These are phyloP conservation scores for Fusarium sp. DNA, from an alignment of 2,329 filamentous ascomycete species.

Conservation along the genomic window DNA sequence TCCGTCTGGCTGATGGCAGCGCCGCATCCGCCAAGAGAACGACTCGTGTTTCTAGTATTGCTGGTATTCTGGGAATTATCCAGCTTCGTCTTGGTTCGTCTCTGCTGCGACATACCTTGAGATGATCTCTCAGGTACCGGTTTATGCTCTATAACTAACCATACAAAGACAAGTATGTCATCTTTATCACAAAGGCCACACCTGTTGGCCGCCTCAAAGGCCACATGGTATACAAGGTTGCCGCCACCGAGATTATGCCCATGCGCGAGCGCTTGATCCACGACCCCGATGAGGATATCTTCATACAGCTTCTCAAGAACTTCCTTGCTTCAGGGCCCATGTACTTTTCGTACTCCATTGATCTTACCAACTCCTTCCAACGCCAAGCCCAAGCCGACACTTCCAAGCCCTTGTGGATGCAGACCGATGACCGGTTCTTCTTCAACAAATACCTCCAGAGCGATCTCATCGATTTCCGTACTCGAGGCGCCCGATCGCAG, in stretches of 20 bases:
- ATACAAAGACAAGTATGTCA: conserved; percentile 85
- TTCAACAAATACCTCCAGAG: conserved; percentile 96
- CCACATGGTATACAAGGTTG: conserved; percentile 94
- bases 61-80: conserved; percentile 93
- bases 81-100: conserved; percentile 86
- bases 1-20: conserved; percentile 84
- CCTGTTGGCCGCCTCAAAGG: conserved; percentile 92
- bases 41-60: conserved; percentile 85
- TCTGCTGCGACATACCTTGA: conserved; percentile 25
- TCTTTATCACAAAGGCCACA: conserved; percentile 94
- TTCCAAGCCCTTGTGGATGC: conserved; percentile 83
- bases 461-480: conserved; percentile 90
- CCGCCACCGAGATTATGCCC: conserved; percentile 91
- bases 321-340: conserved; percentile 87
- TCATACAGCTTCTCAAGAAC: conserved; percentile 82
- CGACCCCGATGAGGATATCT: conserved; percentile 94
- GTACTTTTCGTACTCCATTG: conserved; percentile 98
- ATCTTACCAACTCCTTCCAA: conserved; percentile 97
- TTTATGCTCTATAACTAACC: conserved; percentile 36
- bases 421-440: conserved; percentile 97
- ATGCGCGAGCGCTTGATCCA: conserved; percentile 91
- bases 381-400: conserved; percentile 83
- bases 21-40: conserved; percentile 78
- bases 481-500: conserved; percentile 69
- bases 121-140: conserved; percentile 12